Evolutionary conservation across 2,329 filamentous ascomycete genomes (phyloP).

Genomic region (Sclerotiophoma versabilis): DNA sequence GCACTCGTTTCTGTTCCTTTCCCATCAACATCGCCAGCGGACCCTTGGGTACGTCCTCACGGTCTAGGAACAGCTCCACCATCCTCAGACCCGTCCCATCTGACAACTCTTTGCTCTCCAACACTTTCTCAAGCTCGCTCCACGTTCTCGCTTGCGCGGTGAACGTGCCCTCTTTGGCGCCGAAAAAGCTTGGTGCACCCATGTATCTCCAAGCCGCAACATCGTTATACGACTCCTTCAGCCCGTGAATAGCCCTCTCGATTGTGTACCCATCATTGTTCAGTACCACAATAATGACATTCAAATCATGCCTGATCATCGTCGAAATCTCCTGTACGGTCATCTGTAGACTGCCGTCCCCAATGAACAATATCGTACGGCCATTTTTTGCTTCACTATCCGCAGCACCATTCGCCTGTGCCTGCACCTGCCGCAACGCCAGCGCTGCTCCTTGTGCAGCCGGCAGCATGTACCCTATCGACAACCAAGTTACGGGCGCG

Average conservation of each 20-base stretch:
- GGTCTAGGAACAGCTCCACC: slow-evolving; percentile 53
- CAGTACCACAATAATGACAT: slow-evolving; percentile 45
- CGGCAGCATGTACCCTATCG: slow-evolving; percentile 67
- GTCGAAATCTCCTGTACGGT: slow-evolving; percentile 50
- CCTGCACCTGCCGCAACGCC: slow-evolving; percentile 13
- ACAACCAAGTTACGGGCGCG: slow-evolving; percentile 38
- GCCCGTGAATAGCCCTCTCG: slow-evolving; percentile 50
- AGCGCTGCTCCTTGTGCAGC: slow-evolving; percentile 64
- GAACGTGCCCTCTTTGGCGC: slow-evolving; percentile 18
- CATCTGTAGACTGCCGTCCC: slow-evolving; percentile 50
- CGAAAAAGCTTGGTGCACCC: slow-evolving; percentile 28
- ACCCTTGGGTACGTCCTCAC: slow-evolving; percentile 21
- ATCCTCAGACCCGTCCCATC: slow-evolving; percentile 51
- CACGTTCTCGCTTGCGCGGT: slow-evolving; percentile 51
- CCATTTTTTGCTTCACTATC: slow-evolving; percentile 21
- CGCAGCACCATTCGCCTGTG: slow-evolving; percentile 14
- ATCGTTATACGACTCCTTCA: slow-evolving; percentile 30
- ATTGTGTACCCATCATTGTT: slow-evolving; percentile 52
- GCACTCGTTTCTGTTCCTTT: slow-evolving; percentile 8
- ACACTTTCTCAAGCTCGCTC: slow-evolving; percentile 54
- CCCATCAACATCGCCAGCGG: slow-evolving; percentile 16
- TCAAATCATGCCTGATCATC: slow-evolving; percentile 44
- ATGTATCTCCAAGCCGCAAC: slow-evolving; percentile 31
- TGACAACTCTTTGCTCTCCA: slow-evolving; percentile 47
- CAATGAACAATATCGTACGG: slow-evolving; percentile 43